These are phyloP conservation scores for Bolboschoenus planiculmis DNA, from an alignment of 176 grass and related monocot species.

Conservation along the genomic window DNA sequence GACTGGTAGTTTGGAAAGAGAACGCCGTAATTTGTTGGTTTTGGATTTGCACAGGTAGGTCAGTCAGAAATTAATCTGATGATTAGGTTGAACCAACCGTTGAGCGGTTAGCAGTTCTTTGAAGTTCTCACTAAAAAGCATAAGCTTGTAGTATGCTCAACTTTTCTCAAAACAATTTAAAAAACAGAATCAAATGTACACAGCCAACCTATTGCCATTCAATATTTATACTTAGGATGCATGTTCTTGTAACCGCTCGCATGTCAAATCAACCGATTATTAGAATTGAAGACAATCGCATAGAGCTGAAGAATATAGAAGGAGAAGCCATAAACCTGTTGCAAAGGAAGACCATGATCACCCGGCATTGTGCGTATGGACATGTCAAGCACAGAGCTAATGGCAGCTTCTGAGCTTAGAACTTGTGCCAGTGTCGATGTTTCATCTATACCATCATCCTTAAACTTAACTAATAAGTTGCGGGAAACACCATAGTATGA, in stretches of 20 bases:
- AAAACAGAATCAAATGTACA: not conserved
- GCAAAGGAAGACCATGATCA: slow-evolving; percentile 80
- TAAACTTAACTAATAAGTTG: slow-evolving; percentile 91
- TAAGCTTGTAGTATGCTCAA: not conserved
- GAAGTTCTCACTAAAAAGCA: not conserved
- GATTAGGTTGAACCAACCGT: not conserved
- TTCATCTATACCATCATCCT: slow-evolving; percentile 96
- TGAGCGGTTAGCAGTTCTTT: not conserved
- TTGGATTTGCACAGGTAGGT: not conserved
- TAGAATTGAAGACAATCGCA: not conserved
- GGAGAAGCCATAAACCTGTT: slow-evolving; percentile 48
- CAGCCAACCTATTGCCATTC: not conserved
- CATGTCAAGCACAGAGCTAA: slow-evolving; percentile 87
- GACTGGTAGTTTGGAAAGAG: not conserved
- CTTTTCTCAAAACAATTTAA: not conserved
- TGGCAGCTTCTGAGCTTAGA: slow-evolving; percentile 72
- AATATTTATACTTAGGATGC: not conserved
- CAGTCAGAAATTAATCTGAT: not conserved
- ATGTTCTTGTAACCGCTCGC: not conserved
- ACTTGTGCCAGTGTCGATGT: slow-evolving; percentile 74
- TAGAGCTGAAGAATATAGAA: not conserved
- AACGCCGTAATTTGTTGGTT: not conserved
- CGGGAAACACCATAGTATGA: slow-evolving; percentile 91
- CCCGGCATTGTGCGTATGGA: slow-evolving; percentile 80
- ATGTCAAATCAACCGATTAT: not conserved